Conservation (phyloP, 2,329 filamentous ascomycete genomes). For the Diaporthe vaccinii region DNA sequence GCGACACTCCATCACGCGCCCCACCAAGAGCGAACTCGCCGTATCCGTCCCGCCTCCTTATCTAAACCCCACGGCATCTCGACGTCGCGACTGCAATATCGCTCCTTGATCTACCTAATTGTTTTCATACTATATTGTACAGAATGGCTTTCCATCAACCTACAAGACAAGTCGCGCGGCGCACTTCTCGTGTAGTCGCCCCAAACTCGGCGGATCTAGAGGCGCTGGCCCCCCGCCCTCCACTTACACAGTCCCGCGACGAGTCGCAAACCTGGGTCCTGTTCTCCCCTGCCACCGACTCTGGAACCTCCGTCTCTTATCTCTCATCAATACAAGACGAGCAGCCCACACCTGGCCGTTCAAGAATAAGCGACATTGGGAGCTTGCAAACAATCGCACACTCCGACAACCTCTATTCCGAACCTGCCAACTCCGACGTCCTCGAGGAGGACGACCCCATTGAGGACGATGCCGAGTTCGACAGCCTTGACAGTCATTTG, state of each 20-base stretch:
- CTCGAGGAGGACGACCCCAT: constrained; percentile 50
- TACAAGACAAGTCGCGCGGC: constrained; percentile 65
- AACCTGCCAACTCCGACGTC: constrained; percentile 51
- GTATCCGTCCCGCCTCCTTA: constrained; percentile 34
- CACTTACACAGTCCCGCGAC: constrained; percentile 62
- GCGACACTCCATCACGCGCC: constrained; percentile 9
- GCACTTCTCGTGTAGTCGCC: constrained; percentile 56
- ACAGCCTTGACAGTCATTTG: constrained; percentile 92
- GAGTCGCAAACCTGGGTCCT: constrained; percentile 96
- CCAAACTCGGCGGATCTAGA: constrained; percentile 56
- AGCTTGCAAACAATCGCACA: constrained; percentile 79
- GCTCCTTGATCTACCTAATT: neutral
- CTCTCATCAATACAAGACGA: constrained; percentile 77
- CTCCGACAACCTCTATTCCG: constrained; percentile 57
- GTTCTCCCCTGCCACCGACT: constrained; percentile 81
- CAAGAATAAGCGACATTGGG: constrained; percentile 83
- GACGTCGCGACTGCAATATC: constrained; percentile 5
- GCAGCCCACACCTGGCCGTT: constrained; percentile 76
- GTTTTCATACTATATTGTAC: neutral
- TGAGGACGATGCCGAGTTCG: constrained; percentile 84
- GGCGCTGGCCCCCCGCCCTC: constrained; percentile 44
- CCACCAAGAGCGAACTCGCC: constrained; percentile 26
- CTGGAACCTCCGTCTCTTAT: constrained; percentile 72
- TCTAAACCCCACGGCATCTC: constrained; percentile 28
- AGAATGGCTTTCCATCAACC: constrained; percentile 74